Percentiles rank a stretch among this genome's conserved stretches.
These are phyloP conservation scores for Agapanthus africanus DNA, from an alignment of 106 monocot genomes.

Conservation along the genomic window DNA sequence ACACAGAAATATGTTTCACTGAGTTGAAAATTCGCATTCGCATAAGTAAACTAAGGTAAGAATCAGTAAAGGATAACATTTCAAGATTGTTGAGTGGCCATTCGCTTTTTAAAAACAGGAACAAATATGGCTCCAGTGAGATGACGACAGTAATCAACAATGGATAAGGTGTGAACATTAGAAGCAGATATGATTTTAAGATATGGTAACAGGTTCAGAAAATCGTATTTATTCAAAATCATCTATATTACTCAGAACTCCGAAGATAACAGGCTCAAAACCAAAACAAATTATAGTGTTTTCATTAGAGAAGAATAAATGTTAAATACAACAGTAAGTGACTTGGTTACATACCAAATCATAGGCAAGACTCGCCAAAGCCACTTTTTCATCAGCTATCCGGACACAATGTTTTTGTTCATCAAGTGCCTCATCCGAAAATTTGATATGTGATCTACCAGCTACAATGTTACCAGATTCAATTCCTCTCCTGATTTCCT, in stretches of 20 bases:
- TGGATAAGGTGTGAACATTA: too few species aligned
- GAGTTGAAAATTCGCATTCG: too few species aligned
- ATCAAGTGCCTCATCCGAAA: constrained; percentile 89
- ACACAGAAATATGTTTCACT: too few species aligned
- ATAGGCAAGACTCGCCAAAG: constrained; percentile 77
- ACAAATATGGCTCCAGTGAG: too few species aligned
- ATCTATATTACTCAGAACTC: background rate
- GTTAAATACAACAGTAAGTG: background rate
- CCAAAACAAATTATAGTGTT: background rate
- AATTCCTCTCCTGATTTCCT: constrained; percentile 52
- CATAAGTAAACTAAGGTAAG: too few species aligned
- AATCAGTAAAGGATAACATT: too few species aligned
- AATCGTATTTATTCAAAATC: background rate
- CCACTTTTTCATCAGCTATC: constrained; percentile 92
- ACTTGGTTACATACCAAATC: constrained; percentile 56
- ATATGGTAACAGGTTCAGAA: background rate
- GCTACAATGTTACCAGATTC: constrained; percentile 52
- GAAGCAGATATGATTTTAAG: background rate
- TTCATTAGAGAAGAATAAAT: background rate
- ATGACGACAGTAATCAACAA: too few species aligned
- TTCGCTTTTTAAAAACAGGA: too few species aligned
- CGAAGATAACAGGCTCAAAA: background rate
- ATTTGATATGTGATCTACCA: constrained; percentile 58
- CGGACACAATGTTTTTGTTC: constrained; percentile 84
- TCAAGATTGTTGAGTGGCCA: too few species aligned